Evolutionary conservation across 148 eudicot genomes (phyloP), one percentile per base, ranked within the genome.

Genomic region (Rhododendron ovatum): DNA sequence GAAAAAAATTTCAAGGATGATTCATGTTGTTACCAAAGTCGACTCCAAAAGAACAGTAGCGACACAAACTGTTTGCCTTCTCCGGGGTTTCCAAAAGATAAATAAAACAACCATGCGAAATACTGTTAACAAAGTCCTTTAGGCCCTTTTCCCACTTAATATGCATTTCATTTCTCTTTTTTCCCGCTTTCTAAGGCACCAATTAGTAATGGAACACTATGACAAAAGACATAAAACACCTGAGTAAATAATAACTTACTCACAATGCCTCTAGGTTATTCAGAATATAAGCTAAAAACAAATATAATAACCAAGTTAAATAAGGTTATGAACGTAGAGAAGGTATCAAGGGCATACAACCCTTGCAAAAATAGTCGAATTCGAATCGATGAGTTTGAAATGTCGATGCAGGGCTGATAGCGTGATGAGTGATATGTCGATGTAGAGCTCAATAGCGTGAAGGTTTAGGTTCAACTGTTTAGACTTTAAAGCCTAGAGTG

Each of bases 321-420:
- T 80, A 89, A 85, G 78, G 90, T 87, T 77, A 87, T 88, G 87
- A 89, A 85, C 85, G 90, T 65, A 85, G 91, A 84, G 87, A 88
- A 85, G 86, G 85, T 79, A 89, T 85, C 80, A 84, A 89, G 88
- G 92, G 91, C 87, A 85, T 84, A 88, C 88, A 89, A 88, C 91
- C 90, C 91, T 85, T 88, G 28, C 86, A 89, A 90, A 88, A 84
- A 84, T 88, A 93, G 90, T 89, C 61, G 92, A 84, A 87, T 88
- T 86, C 71, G 91, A 76, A 87, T 89, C 55, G 89, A 86, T 86
- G 88, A 88, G 89, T 88, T 80, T 86, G 71, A 81, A 89, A 87
- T 83, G 92, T 89, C 88, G 93, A 89, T 82, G 93, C 73, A 92
- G 93, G 89, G 88, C 90, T 86, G 89, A 88, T 81, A 87, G 89